Conservation (phyloP, 2,329 filamentous ascomycete genomes). For the Pseudogymnoascus sp. region DNA sequence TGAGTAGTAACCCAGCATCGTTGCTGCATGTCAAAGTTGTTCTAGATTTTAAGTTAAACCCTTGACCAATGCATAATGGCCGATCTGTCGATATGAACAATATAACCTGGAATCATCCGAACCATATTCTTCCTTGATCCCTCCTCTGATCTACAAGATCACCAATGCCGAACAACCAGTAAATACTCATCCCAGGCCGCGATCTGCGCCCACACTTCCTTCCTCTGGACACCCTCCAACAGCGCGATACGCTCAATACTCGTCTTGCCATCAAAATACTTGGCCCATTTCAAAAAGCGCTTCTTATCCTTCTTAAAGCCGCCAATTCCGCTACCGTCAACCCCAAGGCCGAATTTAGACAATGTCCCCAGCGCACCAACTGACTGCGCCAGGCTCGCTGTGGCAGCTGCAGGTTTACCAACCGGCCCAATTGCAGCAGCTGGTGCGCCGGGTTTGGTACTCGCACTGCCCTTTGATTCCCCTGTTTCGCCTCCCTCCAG, state of each 20-base stretch:
- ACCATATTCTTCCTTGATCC: neutral
- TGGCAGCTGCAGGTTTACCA: conserved; percentile 10
- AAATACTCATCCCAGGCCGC: conserved; percentile 62
- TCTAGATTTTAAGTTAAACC: neutral
- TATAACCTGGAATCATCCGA: neutral
- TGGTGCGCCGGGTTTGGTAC: neutral
- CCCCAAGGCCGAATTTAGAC: neutral
- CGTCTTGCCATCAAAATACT: conserved; percentile 81
- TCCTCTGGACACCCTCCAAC: conserved; percentile 80
- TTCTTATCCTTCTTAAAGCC: conserved; percentile 46
- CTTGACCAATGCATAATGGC: neutral
- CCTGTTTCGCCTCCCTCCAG: conserved; percentile 26
- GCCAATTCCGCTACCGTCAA: neutral
- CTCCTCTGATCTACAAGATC: conserved; percentile 10
- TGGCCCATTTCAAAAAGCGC: conserved; percentile 63
- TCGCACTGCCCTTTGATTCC: conserved; percentile 10
- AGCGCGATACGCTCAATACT: conserved; percentile 80
- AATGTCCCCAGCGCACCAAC: neutral
- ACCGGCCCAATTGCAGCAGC: neutral
- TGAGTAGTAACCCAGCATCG: neutral
- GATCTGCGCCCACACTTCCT: conserved; percentile 64
- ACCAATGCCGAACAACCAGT: conserved; percentile 65
- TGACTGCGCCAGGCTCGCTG: conserved; percentile 13
- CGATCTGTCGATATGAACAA: neutral
- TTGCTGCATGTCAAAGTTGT: neutral